Conservation (phyloP, 2,329 filamentous ascomycete species). For the Hypoxylon sp. region DNA sequence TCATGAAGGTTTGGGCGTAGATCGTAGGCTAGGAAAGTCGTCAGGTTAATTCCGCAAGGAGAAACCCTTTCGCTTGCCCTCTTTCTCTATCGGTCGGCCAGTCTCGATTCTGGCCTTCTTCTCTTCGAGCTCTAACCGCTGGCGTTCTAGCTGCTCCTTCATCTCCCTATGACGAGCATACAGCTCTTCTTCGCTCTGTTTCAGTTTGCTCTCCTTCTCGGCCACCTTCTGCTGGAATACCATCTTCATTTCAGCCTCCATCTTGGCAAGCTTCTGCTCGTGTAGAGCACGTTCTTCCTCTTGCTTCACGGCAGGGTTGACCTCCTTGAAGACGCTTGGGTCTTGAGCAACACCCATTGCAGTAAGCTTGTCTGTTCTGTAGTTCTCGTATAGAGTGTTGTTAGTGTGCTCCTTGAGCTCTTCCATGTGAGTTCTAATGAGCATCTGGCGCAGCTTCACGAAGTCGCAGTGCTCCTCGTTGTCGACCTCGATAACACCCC, state of each 20-base stretch:
- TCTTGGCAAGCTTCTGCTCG: constrained; percentile 99
- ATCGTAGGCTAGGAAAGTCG: constrained; percentile 58
- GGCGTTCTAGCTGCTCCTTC: constrained; percentile 98
- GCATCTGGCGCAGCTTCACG: constrained; percentile 99
- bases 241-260: constrained; percentile 99
- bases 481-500: constrained; percentile 99
- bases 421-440: constrained; percentile 99
- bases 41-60: constrained; percentile 83
- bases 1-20: constrained; percentile 71
- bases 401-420: constrained; percentile 99
- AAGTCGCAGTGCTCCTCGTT: constrained; percentile 99
- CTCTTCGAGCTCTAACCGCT: constrained; percentile 95
- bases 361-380: constrained; percentile 99
- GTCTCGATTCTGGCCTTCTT: constrained; percentile 98
- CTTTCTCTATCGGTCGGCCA: constrained; percentile 95
- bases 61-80: constrained; percentile 99
- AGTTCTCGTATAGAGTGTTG: constrained; percentile 99
- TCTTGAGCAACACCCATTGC: constrained; percentile 99
- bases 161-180: constrained; percentile 99
- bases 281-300: constrained; percentile 98
- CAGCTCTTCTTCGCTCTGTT: constrained; percentile 98
- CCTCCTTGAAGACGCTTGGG: constrained; percentile 99
- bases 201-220: constrained; percentile 99
- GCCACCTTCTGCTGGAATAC: constrained; percentile 99
- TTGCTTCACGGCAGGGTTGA: constrained; percentile 99